These are phyloP conservation scores for Globisporangium okanoganense DNA, from an alignment of 352 stramenopile species.

Conservation along the genomic window DNA sequence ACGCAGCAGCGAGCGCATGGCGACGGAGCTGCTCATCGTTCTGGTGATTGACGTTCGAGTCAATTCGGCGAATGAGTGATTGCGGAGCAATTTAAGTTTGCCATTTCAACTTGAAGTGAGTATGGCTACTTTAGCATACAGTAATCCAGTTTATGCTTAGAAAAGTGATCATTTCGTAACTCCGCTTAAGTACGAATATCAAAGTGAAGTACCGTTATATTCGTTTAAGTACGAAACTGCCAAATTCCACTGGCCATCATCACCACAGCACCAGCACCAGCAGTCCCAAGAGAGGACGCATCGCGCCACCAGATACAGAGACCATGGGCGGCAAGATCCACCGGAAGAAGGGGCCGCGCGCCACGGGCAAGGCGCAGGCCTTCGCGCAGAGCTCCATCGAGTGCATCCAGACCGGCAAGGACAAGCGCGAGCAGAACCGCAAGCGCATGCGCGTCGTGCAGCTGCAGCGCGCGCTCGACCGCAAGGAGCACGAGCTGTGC, in stretches of 20 bases:
- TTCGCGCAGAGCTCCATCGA: constrained; percentile 62
- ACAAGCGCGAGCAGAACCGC: constrained; percentile 64
- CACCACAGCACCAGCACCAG: too few species aligned
- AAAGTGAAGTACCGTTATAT: too few species aligned
- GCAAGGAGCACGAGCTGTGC: constrained; percentile 59
- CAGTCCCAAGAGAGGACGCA: too few species aligned
- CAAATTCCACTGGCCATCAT: too few species aligned
- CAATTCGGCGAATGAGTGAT: constrained; percentile 3
- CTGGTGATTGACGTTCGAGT: background rate
- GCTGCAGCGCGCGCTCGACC: constrained; percentile 68
- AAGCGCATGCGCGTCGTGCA: constrained; percentile 80
- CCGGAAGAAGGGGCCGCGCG: constrained; percentile 59
- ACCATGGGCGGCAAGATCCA: constrained; percentile 48
- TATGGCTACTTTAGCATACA: background rate
- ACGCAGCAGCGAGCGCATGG: constrained; percentile 23
- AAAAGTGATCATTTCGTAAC: too few species aligned
- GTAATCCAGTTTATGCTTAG: too few species aligned
- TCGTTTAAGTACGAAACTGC: too few species aligned
- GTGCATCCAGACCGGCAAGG: constrained; percentile 50
- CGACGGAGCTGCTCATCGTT: constrained; percentile 5
- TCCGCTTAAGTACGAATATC: too few species aligned
- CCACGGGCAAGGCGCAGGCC: constrained; percentile 43
- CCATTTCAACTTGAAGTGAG: background rate
- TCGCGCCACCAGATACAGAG: too few species aligned
- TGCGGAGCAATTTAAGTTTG: background rate